These are phyloP conservation scores for Hypomontagnella submonticulosa DNA, from an alignment of 495 filamentous ascomycete species.

Conservation along the genomic window DNA sequence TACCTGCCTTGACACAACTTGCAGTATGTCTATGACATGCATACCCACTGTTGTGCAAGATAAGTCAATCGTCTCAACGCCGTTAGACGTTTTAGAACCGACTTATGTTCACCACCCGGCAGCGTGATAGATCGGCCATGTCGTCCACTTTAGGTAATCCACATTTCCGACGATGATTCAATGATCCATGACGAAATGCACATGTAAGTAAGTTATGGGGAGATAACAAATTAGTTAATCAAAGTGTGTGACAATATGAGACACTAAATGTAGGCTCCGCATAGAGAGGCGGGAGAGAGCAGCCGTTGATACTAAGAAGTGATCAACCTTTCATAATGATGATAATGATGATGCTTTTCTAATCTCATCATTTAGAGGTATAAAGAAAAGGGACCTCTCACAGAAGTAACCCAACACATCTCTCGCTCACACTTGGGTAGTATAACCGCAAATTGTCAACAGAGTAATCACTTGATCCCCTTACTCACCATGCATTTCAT, in stretches of 20 bases:
- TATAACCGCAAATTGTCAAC: slow-evolving; percentile 8
- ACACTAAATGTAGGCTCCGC: slow-evolving; percentile 24
- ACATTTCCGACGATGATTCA: slow-evolving; percentile 6
- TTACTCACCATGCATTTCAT: slow-evolving; percentile 37
- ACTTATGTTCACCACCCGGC: slow-evolving; percentile 6
- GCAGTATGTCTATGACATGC: slow-evolving; percentile 21
- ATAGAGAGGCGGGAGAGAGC: slow-evolving; percentile 20
- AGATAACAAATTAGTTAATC: slow-evolving; percentile 4
- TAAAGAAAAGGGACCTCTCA: slow-evolving; percentile 33
- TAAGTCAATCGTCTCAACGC: slow-evolving; percentile 7
- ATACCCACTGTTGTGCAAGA: neutral
- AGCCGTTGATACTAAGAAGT: slow-evolving; percentile 14
- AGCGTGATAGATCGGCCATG: slow-evolving; percentile 22
- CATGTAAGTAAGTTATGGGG: slow-evolving; percentile 15
- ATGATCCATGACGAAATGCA: slow-evolving; percentile 40
- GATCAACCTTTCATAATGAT: slow-evolving; percentile 12
- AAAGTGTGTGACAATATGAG: slow-evolving; percentile 27
- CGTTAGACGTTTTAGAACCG: slow-evolving; percentile 16
- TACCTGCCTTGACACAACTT: slow-evolving; percentile 25
- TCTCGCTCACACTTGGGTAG: neutral
- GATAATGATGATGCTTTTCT: slow-evolving; percentile 11
- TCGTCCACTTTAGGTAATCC: slow-evolving; percentile 8
- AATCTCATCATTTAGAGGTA: slow-evolving; percentile 16
- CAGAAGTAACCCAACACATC: neutral
- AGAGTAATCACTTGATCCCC: slow-evolving; percentile 7